Evolutionary conservation across 495 filamentous ascomycete species (phyloP).

Genomic region (Amorphotheca resinae): DNA sequence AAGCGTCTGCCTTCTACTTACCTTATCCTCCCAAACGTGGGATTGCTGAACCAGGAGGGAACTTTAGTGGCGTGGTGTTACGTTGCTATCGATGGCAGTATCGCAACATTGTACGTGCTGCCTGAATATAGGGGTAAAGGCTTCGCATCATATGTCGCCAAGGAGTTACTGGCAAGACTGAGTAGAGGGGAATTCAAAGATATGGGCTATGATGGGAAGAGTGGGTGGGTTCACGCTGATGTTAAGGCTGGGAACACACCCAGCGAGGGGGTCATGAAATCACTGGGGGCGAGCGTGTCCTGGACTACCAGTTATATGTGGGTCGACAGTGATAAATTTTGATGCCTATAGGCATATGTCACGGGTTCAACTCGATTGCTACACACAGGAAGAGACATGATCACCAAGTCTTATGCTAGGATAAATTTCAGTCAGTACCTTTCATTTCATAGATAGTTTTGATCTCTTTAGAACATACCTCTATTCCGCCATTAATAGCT

Average conservation of each 20-base stretch:
- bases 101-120: constrained; percentile 39
- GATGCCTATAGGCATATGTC: too few species aligned
- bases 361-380: not conserved
- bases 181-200: constrained; percentile 11
- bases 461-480: too few species aligned
- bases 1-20: constrained; percentile 12
- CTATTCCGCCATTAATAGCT: too few species aligned
- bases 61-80: constrained; percentile 25
- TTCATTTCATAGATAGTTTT: too few species aligned
- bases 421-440: too few species aligned
- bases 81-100: constrained; percentile 32
- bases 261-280: constrained; percentile 39
- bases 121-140: constrained; percentile 33
- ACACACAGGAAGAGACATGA: not conserved
- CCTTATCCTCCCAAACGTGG: constrained; percentile 9
- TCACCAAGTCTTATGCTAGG: too few species aligned
- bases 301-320: constrained; percentile 31
- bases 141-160: constrained; percentile 28
- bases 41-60: constrained; percentile 11
- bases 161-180: constrained; percentile 19
- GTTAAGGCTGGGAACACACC: constrained; percentile 31
- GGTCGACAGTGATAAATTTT: constrained; percentile 24
- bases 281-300: constrained; percentile 30
- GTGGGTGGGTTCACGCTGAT: constrained; percentile 35
- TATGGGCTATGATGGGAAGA: constrained; percentile 13